phyloP scores from a whole-genome alignment of 1,284 basidiomycete species.

The Dichomitus squalens region DNA sequence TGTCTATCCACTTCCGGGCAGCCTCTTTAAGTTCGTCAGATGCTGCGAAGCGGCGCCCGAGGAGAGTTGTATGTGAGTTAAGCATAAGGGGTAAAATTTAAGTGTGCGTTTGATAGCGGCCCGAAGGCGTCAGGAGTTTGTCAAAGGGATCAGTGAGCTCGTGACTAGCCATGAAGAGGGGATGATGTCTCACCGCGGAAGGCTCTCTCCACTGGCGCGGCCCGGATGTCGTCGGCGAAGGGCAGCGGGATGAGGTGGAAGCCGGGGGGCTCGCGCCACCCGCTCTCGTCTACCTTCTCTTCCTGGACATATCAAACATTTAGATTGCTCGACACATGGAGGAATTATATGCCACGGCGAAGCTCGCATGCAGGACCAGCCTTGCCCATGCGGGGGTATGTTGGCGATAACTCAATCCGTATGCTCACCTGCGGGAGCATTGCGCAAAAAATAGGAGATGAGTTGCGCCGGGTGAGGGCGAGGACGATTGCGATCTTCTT shows the following conservation, averaged over 20 bases:
- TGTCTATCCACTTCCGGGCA: conserved; percentile 78
- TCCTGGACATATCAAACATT: conserved; percentile 45
- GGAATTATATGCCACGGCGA: neutral
- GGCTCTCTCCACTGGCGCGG: conserved; percentile 62
- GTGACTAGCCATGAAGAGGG: conserved; percentile 9
- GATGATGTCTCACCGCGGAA: conserved; percentile 50
- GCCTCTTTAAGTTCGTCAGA: conserved; percentile 67
- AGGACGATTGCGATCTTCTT: conserved; percentile 82
- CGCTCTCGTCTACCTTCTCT: conserved; percentile 72
- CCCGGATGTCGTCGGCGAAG: conserved; percentile 92
- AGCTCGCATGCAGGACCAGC: neutral
- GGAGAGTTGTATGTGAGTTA: conserved; percentile 1
- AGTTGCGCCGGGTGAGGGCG: conserved; percentile 72
- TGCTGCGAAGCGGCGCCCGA: conserved; percentile 44
- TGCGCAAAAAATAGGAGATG: conserved; percentile 81
- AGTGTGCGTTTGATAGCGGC: conserved; percentile 8
- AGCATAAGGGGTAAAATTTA: conserved; percentile 1
- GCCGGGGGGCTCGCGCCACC: conserved; percentile 85
- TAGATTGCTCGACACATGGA: conserved; percentile 14
- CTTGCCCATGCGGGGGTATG: conserved; percentile 18
- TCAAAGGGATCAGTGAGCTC: conserved; percentile 9
- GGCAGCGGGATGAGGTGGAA: conserved; percentile 92
- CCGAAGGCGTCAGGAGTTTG: conserved; percentile 1
- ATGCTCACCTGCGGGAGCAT: conserved; percentile 80
- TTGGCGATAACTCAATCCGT: conserved; percentile 14